Base-by-base conservation (phyloP, 441 rosid species). In the Lagerstroemia fauriei region DNA sequence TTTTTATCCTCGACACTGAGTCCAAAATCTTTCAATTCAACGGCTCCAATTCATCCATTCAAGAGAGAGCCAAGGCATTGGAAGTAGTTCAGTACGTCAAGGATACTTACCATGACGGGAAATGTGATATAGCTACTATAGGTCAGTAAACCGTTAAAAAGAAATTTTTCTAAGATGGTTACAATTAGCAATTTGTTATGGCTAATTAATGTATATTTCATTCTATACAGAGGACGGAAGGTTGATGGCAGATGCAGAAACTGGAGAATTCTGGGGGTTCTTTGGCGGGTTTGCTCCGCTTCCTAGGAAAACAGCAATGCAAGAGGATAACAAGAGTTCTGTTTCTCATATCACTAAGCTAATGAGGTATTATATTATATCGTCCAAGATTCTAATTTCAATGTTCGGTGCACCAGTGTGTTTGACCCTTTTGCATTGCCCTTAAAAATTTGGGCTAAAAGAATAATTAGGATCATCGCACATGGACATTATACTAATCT, bases 201-300 rank as follows among this genome's bases (percentile, higher is more conserved):
- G 83, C 85, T 50, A 78, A 46, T 77, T 59, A 83, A 78, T 71
- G 81, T 83, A 46, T 31, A 79, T 79, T 65, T 48, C 50, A 51
- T 14, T 83, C 71, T 66, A 70, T 83, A 82, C 82, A 95, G 98
- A 94, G 93, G 99, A 95, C 86, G 99, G 98, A 81, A 95, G 88
- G 87, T 84, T 96, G 91, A 96, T 96, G 99, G 98, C 99, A 84
- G 99, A 96, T 94, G 94, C 96, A 84, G 99, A 95, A 85, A 89
- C 95, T 87, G 99, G 99, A 79, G 99, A 96, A 81, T 96, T 96
- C 88, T 96, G 99, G 99, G 96, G 89, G 38, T 85, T 95, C 70
- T 96, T 96, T 88, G 99, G 99, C 80, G 99, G 99, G 44, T 96
- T 94, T 92, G 99, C 99, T 92, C 99, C 99, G 72, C 96, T 96